phyloP scores from a whole-genome alignment of 2,329 filamentous ascomycete genomes.

The Talaromyces amestolkiae region DNA sequence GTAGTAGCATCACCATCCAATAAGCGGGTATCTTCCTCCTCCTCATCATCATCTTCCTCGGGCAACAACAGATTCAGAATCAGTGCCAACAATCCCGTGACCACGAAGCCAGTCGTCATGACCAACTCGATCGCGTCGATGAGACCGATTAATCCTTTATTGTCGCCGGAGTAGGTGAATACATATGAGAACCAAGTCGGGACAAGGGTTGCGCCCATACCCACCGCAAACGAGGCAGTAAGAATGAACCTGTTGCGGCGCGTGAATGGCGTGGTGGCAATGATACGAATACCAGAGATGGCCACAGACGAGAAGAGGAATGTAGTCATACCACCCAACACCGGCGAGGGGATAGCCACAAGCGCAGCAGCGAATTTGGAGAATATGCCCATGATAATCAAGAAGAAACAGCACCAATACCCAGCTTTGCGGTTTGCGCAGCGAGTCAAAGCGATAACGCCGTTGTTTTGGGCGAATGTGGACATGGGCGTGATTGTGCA shows the following conservation, averaged over 20 bases:
- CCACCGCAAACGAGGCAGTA: constrained; percentile 60
- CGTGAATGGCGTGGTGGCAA: constrained; percentile 61
- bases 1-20: neutral
- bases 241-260: constrained; percentile 66
- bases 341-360: constrained; percentile 59
- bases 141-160: constrained; percentile 65
- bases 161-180: constrained; percentile 50
- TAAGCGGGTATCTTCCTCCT: constrained; percentile 30
- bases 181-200: constrained; percentile 49
- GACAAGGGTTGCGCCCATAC: constrained; percentile 54
- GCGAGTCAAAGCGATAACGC: constrained; percentile 65
- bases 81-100: constrained; percentile 71
- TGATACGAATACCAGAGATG: constrained; percentile 65
- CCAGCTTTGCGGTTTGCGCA: constrained; percentile 68
- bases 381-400: constrained; percentile 68
- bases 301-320: constrained; percentile 67
- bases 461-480: constrained; percentile 68
- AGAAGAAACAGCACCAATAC: constrained; percentile 64
- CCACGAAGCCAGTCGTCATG: constrained; percentile 61
- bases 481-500: constrained; percentile 68
- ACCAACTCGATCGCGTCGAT: constrained; percentile 58
- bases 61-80: constrained; percentile 70
- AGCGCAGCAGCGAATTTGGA: constrained; percentile 68
- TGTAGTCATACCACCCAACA: constrained; percentile 53
- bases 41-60: constrained; percentile 75